Base-by-base conservation (phyloP, 148 eudicot species). In the Amaranthus hypochondriacus region DNA sequence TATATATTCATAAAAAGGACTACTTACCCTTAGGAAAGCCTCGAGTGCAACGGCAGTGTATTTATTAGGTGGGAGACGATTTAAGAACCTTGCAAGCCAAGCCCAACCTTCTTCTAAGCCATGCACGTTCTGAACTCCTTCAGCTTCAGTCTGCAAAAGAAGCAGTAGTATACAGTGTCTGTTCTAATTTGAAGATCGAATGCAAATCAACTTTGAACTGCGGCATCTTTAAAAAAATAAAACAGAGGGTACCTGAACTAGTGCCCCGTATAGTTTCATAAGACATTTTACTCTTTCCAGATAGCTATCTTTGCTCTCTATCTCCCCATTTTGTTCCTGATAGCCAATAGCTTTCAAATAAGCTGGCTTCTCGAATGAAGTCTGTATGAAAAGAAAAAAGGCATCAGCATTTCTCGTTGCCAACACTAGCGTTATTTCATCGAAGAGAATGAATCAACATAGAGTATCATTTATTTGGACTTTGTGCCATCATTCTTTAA, bases 21-120 rank as follows among this genome's bases (percentile, higher is more conserved):
- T 48, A 78, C 94, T 87, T 84, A 95, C 99, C 63, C 84, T 81
- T 47, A 95, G 85, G 75, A 92, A 95, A 71, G 96, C 95, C 66
- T 85, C 84, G 56, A 95, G 85, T 21, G 99, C 90, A 48, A 80
- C 84, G 61, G 87, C 88, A 62, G 99, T 92, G 72, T 81, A 85
- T 48, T 82, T 59, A 71, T 83, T 90, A 56, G 96, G 84, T 42
- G 99, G 99, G 78, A 95, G 83, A 69, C 83, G 50, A 76, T 90
- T 95, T 83, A 92, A 75, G 78, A 88, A 89, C 77, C 99, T 83
- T 28, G 97, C 96, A 56, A 95, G 84, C 99, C 99, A 95, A 50
- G 83, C 76, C 99, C 99, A 95, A 39, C 99, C 99, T 79, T 92
- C 92, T 74, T 78, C 79, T 69, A 89, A 64, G 48, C 96, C 96